A percentile compares a stretch with the other conserved stretches of the same genome.
phyloP scores from a whole-genome alignment of 192 early-diverging fungal genomes.

The Chytriomyces confervae region DNA sequence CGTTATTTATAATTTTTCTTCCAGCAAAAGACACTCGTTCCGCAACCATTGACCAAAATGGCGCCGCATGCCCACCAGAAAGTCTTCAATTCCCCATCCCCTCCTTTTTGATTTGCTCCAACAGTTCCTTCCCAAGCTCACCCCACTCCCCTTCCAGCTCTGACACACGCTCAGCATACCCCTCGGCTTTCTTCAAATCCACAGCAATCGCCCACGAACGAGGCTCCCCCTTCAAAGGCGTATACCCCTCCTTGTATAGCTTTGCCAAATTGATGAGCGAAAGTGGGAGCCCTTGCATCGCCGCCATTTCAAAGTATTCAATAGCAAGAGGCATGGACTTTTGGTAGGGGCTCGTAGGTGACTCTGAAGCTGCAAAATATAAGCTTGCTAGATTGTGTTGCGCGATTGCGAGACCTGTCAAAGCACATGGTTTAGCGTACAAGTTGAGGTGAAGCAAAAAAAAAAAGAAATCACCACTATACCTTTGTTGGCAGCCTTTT shows the following conservation, averaged over 20 bases:
- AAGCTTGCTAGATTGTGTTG: conserved; percentile 49
- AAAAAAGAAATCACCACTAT: neutral
- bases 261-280: conserved; percentile 47
- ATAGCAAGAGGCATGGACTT: conserved; percentile 35
- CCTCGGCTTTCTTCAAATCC: conserved; percentile 24
- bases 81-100: neutral
- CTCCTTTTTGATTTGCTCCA: conserved; percentile 11
- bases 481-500: conserved; percentile 45
- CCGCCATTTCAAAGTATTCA: conserved; percentile 56
- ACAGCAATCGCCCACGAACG: neutral
- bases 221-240: conserved; percentile 11
- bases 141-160: conserved; percentile 33
- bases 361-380: conserved; percentile 25
- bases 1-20: too few relatives aligned
- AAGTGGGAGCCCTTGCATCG: conserved; percentile 38
- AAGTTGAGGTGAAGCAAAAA: conserved; percentile 1
- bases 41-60: too few relatives aligned
- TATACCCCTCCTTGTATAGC: conserved; percentile 43
- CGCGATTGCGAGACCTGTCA: conserved; percentile 41
- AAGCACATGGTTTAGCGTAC: neutral
- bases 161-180: conserved; percentile 6
- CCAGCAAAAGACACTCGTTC: too few relatives aligned
- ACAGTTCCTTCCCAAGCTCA: conserved; percentile 16
- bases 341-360: neutral
- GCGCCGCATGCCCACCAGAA: too few relatives aligned